Evolutionary conservation across 2,329 filamentous ascomycete species (phyloP).

Genomic region (Erysiphe pulchra): DNA sequence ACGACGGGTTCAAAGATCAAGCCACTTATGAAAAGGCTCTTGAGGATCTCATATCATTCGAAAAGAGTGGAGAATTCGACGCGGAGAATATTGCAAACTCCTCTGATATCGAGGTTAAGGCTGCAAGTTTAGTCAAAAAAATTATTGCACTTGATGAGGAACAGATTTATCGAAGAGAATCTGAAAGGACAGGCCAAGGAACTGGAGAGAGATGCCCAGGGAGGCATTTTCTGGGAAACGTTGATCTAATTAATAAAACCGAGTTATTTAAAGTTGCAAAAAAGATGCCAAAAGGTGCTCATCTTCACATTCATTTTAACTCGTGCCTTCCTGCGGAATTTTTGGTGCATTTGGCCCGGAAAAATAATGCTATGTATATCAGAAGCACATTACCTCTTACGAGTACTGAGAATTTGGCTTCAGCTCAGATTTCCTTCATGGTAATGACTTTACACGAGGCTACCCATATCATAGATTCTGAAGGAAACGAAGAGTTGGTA

Average conservation of each 20-base stretch:
- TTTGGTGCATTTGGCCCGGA: conserved; percentile 27
- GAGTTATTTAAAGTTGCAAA: conserved; percentile 28
- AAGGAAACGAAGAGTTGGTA: conserved; percentile 5
- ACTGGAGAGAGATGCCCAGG: conserved; percentile 12
- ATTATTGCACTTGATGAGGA: conserved; percentile 11
- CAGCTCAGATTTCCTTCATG: conserved; percentile 11
- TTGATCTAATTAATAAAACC: conserved; percentile 27
- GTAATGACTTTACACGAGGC: conserved; percentile 10
- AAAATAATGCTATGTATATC: conserved; percentile 41
- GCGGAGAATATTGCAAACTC: conserved; percentile 6
- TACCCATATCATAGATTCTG: conserved; percentile 6
- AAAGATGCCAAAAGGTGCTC: conserved; percentile 41
- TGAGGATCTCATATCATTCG: conserved; percentile 6
- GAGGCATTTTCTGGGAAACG: conserved; percentile 33
- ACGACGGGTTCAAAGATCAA: conserved; percentile 4
- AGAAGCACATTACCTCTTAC: conserved; percentile 29
- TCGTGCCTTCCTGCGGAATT: conserved; percentile 37
- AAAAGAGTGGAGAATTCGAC: conserved; percentile 11
- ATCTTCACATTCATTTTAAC: conserved; percentile 58
- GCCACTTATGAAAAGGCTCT: conserved; percentile 7
- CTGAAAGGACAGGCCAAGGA: conserved; percentile 3
- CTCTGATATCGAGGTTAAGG: conserved; percentile 9
- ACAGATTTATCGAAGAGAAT: conserved; percentile 7
- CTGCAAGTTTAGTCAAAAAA: conserved; percentile 9
- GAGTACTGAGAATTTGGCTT: conserved; percentile 4